Percentiles rank a stretch among this genome's conserved stretches.
phyloP scores from a whole-genome alignment of 2,329 filamentous ascomycete species.

The Bipolaris zeicola region DNA sequence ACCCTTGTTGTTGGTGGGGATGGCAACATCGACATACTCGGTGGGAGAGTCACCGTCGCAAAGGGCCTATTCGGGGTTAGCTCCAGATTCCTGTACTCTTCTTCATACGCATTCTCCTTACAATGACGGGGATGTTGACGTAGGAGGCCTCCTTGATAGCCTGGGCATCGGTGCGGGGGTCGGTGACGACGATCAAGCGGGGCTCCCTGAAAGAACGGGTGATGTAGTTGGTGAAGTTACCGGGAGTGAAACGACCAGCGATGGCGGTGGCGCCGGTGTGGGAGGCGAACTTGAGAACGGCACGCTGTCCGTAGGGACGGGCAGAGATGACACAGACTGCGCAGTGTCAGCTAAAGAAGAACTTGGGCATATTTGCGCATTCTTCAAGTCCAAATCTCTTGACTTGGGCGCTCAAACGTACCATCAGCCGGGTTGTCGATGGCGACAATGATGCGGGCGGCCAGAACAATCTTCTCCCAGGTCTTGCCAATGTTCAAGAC shows the following conservation, averaged over 20 bases:
- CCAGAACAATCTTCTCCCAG: constrained; percentile 99
- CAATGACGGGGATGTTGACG: constrained; percentile 99
- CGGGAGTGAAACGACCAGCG: constrained; percentile 98
- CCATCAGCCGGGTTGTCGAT: constrained; percentile 98
- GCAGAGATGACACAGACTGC: constrained; percentile 85
- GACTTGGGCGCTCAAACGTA: constrained; percentile 56
- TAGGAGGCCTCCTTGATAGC: constrained; percentile 99
- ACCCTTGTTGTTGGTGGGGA: constrained; percentile 99
- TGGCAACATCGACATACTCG: constrained; percentile 99
- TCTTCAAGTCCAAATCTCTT: constrained; percentile 6
- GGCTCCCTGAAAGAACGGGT: constrained; percentile 99
- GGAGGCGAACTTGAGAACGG: constrained; percentile 98
- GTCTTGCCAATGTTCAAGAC: constrained; percentile 99
- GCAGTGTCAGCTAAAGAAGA: constrained; percentile 21
- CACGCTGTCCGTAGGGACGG: constrained; percentile 98
- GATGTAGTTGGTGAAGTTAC: constrained; percentile 99
- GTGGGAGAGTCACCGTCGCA: constrained; percentile 99
- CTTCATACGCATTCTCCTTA: constrained; percentile 18
- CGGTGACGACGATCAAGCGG: constrained; percentile 98
- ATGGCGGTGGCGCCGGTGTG: constrained; percentile 98
- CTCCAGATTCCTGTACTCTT: not conserved
- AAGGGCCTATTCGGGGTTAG: constrained; percentile 64
- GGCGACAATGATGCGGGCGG: constrained; percentile 97
- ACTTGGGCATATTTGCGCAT: constrained; percentile 1
- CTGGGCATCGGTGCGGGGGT: constrained; percentile 99